Conservation (phyloP, 1,139 yeast genomes). For the Debaryomyces singareniensis region DNA sequence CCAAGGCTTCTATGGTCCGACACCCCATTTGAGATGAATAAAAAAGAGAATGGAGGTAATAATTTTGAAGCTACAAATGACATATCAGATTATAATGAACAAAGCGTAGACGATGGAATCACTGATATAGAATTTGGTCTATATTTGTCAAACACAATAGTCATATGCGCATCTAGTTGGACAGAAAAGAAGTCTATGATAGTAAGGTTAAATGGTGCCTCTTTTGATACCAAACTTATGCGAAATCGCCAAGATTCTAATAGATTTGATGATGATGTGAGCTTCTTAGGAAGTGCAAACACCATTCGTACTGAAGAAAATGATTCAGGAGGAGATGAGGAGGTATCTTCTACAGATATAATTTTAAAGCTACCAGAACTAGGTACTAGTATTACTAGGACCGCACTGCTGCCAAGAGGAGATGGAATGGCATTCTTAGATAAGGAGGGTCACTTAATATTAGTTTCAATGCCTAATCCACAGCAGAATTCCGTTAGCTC, state of each 20-base stretch:
- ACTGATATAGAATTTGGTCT: slow-evolving; percentile 67
- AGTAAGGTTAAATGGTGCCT: slow-evolving; percentile 29
- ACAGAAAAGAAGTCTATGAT: slow-evolving; percentile 32
- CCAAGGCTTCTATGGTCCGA: slow-evolving; percentile 60
- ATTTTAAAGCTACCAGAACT: slow-evolving; percentile 60
- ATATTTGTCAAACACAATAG: slow-evolving; percentile 26
- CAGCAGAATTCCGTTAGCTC: slow-evolving; percentile 23
- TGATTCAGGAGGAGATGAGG: slow-evolving; percentile 4
- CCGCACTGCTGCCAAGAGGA: slow-evolving; percentile 77
- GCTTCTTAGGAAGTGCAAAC: slow-evolving; percentile 4
- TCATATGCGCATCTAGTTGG: slow-evolving; percentile 33
- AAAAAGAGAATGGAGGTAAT: slow-evolving; percentile 11
- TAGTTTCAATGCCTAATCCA: slow-evolving; percentile 59
- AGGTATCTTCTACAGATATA: slow-evolving; percentile 27
- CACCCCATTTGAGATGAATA: slow-evolving; percentile 12
- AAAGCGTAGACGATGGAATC: slow-evolving; percentile 78
- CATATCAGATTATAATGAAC: slow-evolving; percentile 21
- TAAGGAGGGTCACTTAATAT: slow-evolving; percentile 67
- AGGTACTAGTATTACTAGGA: slow-evolving; percentile 72
- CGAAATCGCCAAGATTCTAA: slow-evolving; percentile 5
- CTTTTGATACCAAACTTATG: slow-evolving; percentile 19
- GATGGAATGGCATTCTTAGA: slow-evolving; percentile 80
- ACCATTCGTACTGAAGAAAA: not conserved
- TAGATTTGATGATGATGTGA: slow-evolving; percentile 11
- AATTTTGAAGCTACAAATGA: slow-evolving; percentile 15